These are phyloP conservation scores for Abrus pulchellus DNA, from an alignment of 306 rosid species.

Conservation along the genomic window DNA sequence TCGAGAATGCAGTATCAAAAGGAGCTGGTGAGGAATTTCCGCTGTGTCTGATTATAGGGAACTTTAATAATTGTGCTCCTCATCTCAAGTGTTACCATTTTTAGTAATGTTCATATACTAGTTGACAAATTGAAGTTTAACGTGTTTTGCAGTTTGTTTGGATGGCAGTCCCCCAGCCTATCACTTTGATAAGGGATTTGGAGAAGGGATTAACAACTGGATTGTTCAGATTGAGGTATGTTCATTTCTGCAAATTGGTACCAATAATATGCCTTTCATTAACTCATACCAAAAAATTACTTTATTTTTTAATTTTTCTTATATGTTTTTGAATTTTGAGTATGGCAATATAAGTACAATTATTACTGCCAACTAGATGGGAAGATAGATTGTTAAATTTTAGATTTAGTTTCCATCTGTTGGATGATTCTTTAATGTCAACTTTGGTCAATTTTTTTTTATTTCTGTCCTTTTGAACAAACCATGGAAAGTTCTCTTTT, in stretches of 20 bases:
- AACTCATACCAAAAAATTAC: constrained; percentile 18
- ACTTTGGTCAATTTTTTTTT: not conserved
- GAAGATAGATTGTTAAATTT: not conserved
- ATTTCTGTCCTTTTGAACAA: not conserved
- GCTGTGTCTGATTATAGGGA: not conserved
- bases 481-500: not conserved
- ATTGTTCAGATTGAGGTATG: constrained; percentile 83
- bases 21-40: constrained; percentile 86
- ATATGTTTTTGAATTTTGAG: not conserved
- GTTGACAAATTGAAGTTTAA: constrained; percentile 38
- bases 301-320: not conserved
- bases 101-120: not conserved
- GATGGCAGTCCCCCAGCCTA: constrained; percentile 99
- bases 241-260: constrained; percentile 41
- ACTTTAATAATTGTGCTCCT: constrained; percentile 3
- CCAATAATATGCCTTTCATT: not conserved
- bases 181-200: constrained; percentile 74
- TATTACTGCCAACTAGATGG: not conserved
- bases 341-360: not conserved
- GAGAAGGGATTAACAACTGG: constrained; percentile 83
- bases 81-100: not conserved
- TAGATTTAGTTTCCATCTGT: not conserved
- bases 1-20: constrained; percentile 69
- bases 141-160: constrained; percentile 75
- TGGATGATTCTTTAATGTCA: constrained; percentile 5